These are phyloP conservation scores for Ascocoryne sarcoides DNA, from an alignment of 2,329 filamentous ascomycete genomes.

Conservation along the genomic window DNA sequence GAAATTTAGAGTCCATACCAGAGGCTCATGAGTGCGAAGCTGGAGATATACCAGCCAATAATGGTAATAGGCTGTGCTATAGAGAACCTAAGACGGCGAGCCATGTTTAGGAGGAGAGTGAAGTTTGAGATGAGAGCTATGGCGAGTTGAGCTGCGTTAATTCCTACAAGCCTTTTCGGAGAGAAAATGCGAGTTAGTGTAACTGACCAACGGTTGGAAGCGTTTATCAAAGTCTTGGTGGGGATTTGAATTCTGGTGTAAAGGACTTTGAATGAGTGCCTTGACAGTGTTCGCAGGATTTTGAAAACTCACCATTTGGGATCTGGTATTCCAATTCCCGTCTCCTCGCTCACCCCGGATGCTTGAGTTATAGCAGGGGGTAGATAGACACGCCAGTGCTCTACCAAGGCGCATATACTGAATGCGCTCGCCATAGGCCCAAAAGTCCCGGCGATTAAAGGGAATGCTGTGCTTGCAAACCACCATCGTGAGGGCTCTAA, in stretches of 20 bases:
- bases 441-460: constrained; percentile 73
- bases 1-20: no score
- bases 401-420: constrained; percentile 78
- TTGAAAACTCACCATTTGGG: constrained; percentile 53
- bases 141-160: constrained; percentile 71
- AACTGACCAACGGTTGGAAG: no score
- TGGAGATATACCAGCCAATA: constrained; percentile 55
- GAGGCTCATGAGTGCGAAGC: no score
- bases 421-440: constrained; percentile 83
- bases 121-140: constrained; percentile 72
- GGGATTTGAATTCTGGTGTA: no score
- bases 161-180: constrained; percentile 49
- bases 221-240: no score
- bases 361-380: no score
- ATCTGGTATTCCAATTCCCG: constrained; percentile 51
- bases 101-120: constrained; percentile 82
- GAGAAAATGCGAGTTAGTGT: no score
- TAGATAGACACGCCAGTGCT: constrained; percentile 61
- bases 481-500: constrained; percentile 39
- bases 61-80: constrained; percentile 80
- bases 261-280: no score
- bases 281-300: neutral
- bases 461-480: constrained; percentile 58
- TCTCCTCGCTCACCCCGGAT: constrained; percentile 41
- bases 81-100: constrained; percentile 67